Conservation (phyloP, 2,329 filamentous ascomycete species). For the Elsinoe batatas region DNA sequence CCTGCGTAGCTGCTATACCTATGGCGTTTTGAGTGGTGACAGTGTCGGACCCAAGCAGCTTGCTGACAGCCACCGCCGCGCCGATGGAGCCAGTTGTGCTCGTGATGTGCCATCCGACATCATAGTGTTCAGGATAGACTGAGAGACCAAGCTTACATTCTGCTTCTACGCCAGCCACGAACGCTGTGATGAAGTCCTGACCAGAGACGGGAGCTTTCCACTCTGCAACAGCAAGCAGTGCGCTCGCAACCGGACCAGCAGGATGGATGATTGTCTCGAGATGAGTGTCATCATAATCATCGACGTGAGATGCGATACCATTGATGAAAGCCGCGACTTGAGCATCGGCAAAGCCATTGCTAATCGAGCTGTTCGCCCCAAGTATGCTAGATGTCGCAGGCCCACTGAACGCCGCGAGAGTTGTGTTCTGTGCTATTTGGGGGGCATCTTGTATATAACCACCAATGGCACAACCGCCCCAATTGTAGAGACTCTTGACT, state of each 20-base stretch:
- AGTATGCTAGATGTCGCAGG: constrained; percentile 30
- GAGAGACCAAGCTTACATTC: constrained; percentile 44
- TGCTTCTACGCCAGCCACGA: constrained; percentile 44
- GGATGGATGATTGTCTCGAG: constrained; percentile 48
- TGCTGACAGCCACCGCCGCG: constrained; percentile 43
- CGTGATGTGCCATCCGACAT: constrained; percentile 49
- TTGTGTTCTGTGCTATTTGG: constrained; percentile 27
- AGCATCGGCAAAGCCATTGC: constrained; percentile 30
- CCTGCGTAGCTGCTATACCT: constrained; percentile 44
- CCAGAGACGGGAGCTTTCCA: constrained; percentile 33
- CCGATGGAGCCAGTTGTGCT: constrained; percentile 44
- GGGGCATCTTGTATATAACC: constrained; percentile 41
- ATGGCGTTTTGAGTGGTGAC: constrained; percentile 41
- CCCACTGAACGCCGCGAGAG: constrained; percentile 31
- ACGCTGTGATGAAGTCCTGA: constrained; percentile 40
- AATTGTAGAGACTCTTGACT: constrained; percentile 44
- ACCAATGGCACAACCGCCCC: constrained; percentile 44
- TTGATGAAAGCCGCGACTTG: constrained; percentile 45
- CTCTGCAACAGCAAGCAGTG: constrained; percentile 41
- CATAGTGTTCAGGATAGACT: constrained; percentile 46
- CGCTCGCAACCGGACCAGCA: constrained; percentile 41
- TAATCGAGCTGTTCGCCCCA: constrained; percentile 24
- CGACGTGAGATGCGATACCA: constrained; percentile 46
- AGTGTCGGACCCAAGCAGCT: constrained; percentile 34
- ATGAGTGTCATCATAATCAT: constrained; percentile 50